Evolutionary conservation across 2,329 filamentous ascomycete genomes (phyloP).

Genomic region (Metarhizium album): DNA sequence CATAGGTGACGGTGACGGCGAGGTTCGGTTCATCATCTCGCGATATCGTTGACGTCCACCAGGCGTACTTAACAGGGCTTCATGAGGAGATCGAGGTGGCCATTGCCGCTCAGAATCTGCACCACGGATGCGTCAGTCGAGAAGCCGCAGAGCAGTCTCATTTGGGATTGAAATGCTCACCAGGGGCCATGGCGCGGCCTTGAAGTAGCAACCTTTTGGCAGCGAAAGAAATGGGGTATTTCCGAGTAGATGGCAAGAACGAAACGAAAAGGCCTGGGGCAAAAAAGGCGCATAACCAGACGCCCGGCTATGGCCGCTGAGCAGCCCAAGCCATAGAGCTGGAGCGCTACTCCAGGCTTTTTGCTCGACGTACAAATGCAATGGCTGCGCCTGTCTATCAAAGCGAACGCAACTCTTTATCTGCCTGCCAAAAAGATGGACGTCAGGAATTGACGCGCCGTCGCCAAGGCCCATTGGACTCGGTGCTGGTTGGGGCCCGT

Average conservation of each 20-base stretch:
- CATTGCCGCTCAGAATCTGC: conserved; percentile 42
- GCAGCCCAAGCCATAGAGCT: conserved; percentile 4
- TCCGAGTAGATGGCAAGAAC: not conserved
- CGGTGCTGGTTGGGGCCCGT: too few species aligned
- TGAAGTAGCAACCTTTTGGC: not conserved
- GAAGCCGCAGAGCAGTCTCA: not conserved
- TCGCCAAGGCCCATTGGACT: too few species aligned
- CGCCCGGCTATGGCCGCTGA: conserved; percentile 5
- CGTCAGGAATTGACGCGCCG: not conserved
- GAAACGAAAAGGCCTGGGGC: not conserved
- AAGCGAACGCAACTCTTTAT: not conserved
- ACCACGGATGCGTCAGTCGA: conserved; percentile 1
- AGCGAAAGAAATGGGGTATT: not conserved
- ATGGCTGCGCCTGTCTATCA: not conserved
- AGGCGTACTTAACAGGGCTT: conserved; percentile 57
- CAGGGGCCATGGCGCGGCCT: conserved; percentile 9
- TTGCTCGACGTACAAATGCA: not conserved
- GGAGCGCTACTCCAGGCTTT: conserved; percentile 1
- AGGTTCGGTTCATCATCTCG: conserved; percentile 53
- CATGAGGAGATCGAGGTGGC: conserved; percentile 57
- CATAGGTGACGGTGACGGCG: conserved; percentile 57
- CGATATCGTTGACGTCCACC: conserved; percentile 67
- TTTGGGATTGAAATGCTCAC: conserved; percentile 1
- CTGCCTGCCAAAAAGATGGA: not conserved
- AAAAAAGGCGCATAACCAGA: conserved; percentile 9